phyloP scores from a whole-genome alignment of 805 yeast genomes.

The Sugiyamaella valdiviana region DNA sequence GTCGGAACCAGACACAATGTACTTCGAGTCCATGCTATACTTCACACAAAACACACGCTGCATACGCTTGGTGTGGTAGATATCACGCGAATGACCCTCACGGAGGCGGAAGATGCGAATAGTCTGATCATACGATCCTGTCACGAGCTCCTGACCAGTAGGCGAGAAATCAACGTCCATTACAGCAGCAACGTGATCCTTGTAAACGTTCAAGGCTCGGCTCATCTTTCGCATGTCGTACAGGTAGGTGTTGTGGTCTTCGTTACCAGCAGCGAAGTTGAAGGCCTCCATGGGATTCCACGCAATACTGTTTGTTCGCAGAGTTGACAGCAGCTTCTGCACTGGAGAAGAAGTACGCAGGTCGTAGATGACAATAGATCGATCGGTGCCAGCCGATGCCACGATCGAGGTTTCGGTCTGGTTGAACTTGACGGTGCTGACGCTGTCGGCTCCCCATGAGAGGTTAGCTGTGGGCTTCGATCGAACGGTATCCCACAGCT shows the following conservation, averaged over 20 bases:
- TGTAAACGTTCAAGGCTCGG: slow-evolving; percentile 74
- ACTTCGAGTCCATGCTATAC: slow-evolving; percentile 83
- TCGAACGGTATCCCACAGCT: slow-evolving; percentile 86
- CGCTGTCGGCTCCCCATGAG: slow-evolving; percentile 96
- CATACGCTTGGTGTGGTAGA: slow-evolving; percentile 97
- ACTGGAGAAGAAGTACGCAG: slow-evolving; percentile 85
- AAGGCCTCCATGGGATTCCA: slow-evolving; percentile 99
- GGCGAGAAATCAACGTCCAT: slow-evolving; percentile 94
- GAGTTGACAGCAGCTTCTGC: slow-evolving; percentile 75
- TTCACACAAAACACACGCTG: slow-evolving; percentile 83
- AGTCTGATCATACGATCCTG: slow-evolving; percentile 93
- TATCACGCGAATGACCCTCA: slow-evolving; percentile 90
- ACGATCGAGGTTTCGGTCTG: slow-evolving; percentile 81
- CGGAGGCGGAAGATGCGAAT: slow-evolving; percentile 67
- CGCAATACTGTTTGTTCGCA: slow-evolving; percentile 78
- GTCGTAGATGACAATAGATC: slow-evolving; percentile 86
- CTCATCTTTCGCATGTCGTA: slow-evolving; percentile 95
- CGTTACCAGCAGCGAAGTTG: slow-evolving; percentile 85
- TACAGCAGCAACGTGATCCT: slow-evolving; percentile 95
- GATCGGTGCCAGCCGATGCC: slow-evolving; percentile 87
- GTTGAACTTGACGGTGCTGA: slow-evolving; percentile 76
- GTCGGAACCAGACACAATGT: slow-evolving; percentile 85
- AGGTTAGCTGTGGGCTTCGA: slow-evolving; percentile 69
- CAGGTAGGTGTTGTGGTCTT: slow-evolving; percentile 88
- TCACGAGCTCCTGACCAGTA: slow-evolving; percentile 91